Evolutionary conservation across 192 early-diverging fungal species (phyloP).

Genomic region (Linnemannia elongata): DNA sequence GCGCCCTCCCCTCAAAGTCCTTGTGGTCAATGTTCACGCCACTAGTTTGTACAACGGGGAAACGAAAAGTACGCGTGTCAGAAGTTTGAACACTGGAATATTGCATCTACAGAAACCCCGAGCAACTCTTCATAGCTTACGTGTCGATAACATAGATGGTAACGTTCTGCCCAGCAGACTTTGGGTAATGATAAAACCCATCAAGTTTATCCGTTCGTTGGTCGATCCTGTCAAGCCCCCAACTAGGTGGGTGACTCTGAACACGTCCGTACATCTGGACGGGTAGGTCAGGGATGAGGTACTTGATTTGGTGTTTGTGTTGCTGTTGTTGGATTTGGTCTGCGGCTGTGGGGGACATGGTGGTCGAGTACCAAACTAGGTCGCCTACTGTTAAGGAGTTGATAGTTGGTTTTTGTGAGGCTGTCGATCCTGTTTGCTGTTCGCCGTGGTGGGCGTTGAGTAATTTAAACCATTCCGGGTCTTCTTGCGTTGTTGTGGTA

Average conservation of each 20-base stretch:
- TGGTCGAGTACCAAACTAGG: conserved; percentile 36
- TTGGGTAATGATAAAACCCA: conserved; percentile 40
- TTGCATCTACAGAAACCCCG: no score
- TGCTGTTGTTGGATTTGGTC: conserved; percentile 20
- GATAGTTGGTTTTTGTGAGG: not conserved
- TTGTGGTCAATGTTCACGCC: conserved; percentile 60
- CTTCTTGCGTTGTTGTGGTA: not conserved
- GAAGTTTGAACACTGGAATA: not conserved
- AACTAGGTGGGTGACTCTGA: conserved; percentile 42
- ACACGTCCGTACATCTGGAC: conserved; percentile 36
- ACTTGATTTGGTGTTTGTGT: conserved; percentile 32
- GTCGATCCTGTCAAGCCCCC: conserved; percentile 52
- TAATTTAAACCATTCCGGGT: conserved; percentile 32
- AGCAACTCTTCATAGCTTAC: conserved; percentile 1
- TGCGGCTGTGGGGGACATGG: conserved; percentile 32
- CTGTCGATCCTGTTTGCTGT: not conserved
- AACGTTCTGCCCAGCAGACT: conserved; percentile 41
- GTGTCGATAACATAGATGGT: conserved; percentile 58
- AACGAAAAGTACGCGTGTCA: not conserved
- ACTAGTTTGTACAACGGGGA: conserved; percentile 1
- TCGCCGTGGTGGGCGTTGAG: not conserved
- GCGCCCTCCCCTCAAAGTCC: conserved; percentile 67
- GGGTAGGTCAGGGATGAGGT: conserved; percentile 39
- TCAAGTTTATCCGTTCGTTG: conserved; percentile 35
- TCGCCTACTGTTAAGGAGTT: conserved; percentile 14